Evolutionary conservation across 2,329 filamentous ascomycete species (phyloP).

Genomic region (Sporothrix pseudoabietina): DNA sequence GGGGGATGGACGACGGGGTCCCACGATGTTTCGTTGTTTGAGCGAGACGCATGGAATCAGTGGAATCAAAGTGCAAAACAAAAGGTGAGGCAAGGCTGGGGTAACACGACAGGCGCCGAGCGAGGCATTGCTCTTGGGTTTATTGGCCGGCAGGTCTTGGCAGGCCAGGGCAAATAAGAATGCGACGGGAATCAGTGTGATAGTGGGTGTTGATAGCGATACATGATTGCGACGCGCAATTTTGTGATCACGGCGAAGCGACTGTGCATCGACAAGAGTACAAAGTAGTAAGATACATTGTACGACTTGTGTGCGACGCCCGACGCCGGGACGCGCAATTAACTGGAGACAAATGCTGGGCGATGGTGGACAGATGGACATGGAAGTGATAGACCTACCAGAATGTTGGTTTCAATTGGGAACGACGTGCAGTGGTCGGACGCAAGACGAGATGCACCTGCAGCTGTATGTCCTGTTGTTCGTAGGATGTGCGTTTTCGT

Average conservation of each 20-base stretch:
- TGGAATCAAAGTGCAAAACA: not conserved
- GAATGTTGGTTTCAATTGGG: not conserved
- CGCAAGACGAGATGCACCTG: conserved; percentile 16
- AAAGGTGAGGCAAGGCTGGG: conserved; percentile 7
- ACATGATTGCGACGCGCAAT: not conserved
- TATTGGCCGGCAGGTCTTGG: conserved; percentile 18
- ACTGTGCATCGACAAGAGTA: conserved; percentile 2
- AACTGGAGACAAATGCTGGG: conserved; percentile 1
- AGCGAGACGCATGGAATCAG: not conserved
- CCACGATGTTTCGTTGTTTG: conserved; percentile 11
- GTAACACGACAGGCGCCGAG: conserved; percentile 11
- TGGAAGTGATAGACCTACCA: not conserved
- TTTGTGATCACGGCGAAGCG: not conserved
- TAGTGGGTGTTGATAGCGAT: not conserved
- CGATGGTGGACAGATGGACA: not conserved
- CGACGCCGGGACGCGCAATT: conserved; percentile 16
- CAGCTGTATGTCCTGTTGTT: not conserved
- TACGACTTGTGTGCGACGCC: not conserved
- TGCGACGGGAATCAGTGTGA: not conserved
- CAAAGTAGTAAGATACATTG: not conserved
- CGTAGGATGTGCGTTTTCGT: not conserved
- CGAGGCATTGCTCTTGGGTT: conserved; percentile 11
- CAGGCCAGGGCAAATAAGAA: conserved; percentile 12
- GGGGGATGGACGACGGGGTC: not conserved
- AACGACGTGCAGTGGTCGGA: not conserved